Base-by-base conservation (phyloP, 495 filamentous ascomycete species). In the Amphirosellinia nigrospora region DNA sequence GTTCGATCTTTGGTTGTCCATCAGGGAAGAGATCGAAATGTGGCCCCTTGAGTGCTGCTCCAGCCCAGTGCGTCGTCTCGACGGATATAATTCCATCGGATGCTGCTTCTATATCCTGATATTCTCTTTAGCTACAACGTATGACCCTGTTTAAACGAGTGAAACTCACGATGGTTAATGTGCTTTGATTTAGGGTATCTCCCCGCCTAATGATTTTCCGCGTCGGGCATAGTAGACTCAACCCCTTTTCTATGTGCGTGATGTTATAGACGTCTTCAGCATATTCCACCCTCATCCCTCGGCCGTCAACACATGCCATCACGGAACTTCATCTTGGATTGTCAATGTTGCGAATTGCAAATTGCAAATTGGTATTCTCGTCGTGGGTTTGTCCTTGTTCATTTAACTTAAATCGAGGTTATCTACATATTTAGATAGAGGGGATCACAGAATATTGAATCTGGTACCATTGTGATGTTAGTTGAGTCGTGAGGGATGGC, bases 61-160 rank as follows among this genome's bases (percentile, higher is more conserved):
- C 88, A 48, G 82, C 83, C 88, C 90, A 92, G 73, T 93, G 90
- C 0, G 87, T 88, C 9, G 87, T 81, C 64, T 89, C 89, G 53
- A 90, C 82, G 7, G 88, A 88, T 64, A 91, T 85, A 21, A 89
- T 82, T 56, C 89, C 89, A 58, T 89, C 87, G 50, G 84, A 79
- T 23, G 81, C 83, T n/a, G 87, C 85, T 70, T 81, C 78, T 66
- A 86, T 79, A 53, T 86, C 74, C 88, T 90, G 23, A 76, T 67
- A 64, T 69, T 65, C 77, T 76, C 68, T 80, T 77, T 59, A 81
- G 72, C 26, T 74, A 73, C 15, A 78, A 71, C 77, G 64, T 46
- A 36, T 19, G 19, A 23, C 39, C 8, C 15, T 48, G 5, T 19
- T 30, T 21, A 3, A 28, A 9, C 34, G 11, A 21, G 7, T 43